Evolutionary conservation across 768 basidiomycete genomes (phyloP).

Genomic region (Rhodotorula toruloides): DNA sequence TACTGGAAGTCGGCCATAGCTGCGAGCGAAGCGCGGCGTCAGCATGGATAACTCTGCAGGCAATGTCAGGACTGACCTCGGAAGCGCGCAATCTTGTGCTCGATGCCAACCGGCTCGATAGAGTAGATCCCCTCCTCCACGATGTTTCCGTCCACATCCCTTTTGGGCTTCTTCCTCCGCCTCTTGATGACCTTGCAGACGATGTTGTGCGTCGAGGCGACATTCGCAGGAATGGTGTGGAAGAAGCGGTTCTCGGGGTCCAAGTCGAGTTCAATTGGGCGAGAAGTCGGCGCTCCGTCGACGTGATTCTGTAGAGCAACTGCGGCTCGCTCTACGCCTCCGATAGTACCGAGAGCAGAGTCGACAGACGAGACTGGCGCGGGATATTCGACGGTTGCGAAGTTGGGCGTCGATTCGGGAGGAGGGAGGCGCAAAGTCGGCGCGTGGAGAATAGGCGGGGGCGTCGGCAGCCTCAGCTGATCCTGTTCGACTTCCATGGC

Average conservation of each 20-base stretch:
- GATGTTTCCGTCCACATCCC: constrained; percentile 18
- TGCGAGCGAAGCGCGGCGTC: constrained; percentile 45
- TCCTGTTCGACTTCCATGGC: too few relatives aligned
- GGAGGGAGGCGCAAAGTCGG: not conserved
- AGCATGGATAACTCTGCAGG: constrained; percentile 8
- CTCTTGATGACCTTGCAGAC: constrained; percentile 72
- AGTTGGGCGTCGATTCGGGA: not conserved
- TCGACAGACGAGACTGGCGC: constrained; percentile 64
- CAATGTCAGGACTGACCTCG: constrained; percentile 62
- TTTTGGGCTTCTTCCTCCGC: constrained; percentile 47
- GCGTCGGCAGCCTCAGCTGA: constrained; percentile 6
- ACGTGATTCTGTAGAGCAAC: not conserved
- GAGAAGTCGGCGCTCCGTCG: constrained; percentile 43
- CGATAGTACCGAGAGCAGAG: constrained; percentile 26
- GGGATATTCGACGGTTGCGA: constrained; percentile 55
- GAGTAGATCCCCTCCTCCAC: constrained; percentile 59
- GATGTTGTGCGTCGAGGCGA: constrained; percentile 71
- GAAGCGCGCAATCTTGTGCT: constrained; percentile 81
- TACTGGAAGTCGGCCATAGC: constrained; percentile 94
- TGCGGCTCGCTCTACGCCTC: constrained; percentile 18
- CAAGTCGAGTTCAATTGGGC: constrained; percentile 67
- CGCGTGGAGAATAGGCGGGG: not conserved
- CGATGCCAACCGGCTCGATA: constrained; percentile 64
- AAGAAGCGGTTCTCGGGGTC: constrained; percentile 67
- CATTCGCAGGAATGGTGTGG: constrained; percentile 77